Evolutionary conservation across 139 green algal species (phyloP).

Genomic region (Chlamydomonas sphaeroides): DNA sequence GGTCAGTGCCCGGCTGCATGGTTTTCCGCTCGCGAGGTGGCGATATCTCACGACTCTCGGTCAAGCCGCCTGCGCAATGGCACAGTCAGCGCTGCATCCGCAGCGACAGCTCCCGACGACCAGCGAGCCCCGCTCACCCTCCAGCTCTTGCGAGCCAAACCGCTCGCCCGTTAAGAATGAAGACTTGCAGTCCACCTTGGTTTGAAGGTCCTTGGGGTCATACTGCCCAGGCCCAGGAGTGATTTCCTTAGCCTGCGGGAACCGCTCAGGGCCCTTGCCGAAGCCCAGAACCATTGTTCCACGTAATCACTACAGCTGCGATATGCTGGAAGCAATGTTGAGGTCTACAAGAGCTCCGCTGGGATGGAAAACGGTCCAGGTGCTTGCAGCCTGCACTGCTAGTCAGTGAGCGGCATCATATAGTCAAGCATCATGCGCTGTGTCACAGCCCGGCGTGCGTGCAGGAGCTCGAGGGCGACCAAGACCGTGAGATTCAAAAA

Average conservation of each 20-base stretch:
- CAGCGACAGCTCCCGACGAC: neutral
- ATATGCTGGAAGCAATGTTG: no score
- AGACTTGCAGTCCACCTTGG: constrained; percentile 55
- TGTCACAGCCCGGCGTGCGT: no score
- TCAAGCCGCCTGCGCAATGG: neutral
- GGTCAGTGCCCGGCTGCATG: constrained; percentile 6
- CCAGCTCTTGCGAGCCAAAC: constrained; percentile 42
- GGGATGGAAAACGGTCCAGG: no score
- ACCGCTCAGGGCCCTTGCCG: constrained; percentile 29
- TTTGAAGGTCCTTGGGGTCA: constrained; percentile 54
- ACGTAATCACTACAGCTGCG: no score
- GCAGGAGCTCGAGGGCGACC: no score
- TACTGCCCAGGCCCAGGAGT: constrained; percentile 55
- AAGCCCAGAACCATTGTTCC: constrained; percentile 42
- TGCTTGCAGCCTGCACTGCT: no score
- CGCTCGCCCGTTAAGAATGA: constrained; percentile 54
- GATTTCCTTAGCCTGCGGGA: constrained; percentile 15
- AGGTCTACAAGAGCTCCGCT: no score
- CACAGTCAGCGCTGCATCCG: no score
- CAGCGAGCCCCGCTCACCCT: neutral
- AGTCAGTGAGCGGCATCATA: no score
- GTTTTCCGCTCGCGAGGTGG: constrained; percentile 59
- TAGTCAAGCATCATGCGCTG: no score
- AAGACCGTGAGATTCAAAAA: no score
- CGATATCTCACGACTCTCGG: constrained; percentile 40